phyloP scores from a whole-genome alignment of 176 grass and related monocot species.

The Oryza nivara region DNA sequence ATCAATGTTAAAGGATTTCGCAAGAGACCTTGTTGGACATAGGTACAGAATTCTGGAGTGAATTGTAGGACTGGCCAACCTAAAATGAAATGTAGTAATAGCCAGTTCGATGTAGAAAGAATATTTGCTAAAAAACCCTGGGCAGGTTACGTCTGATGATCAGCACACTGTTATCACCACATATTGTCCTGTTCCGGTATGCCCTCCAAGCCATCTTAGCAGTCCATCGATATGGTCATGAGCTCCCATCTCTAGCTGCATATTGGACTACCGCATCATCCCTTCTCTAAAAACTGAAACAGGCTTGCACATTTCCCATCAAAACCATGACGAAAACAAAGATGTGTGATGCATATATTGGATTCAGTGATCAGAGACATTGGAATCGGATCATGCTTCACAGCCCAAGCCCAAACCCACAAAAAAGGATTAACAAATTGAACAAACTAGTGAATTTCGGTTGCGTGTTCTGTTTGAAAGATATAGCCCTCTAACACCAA shows the following conservation, averaged over 20 bases:
- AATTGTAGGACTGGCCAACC: constrained; percentile 18
- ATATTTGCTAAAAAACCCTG: constrained; percentile 37
- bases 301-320: constrained; percentile 42
- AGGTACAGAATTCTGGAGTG: neutral
- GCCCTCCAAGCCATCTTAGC: constrained; percentile 52
- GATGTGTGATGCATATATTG: constrained; percentile 51
- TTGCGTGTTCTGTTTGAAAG: neutral
- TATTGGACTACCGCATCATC: constrained; percentile 34
- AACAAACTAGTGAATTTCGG: neutral
- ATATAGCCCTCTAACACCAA: neutral
- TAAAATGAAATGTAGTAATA: neutral
- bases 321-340: constrained; percentile 47
- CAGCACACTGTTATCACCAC: constrained; percentile 44
- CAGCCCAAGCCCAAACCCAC: neutral
- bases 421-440: neutral
- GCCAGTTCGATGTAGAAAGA: constrained; percentile 1
- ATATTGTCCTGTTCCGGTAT: constrained; percentile 36
- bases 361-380: constrained; percentile 22
- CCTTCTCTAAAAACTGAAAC: constrained; percentile 55
- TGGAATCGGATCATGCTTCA: neutral
- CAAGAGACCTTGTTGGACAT: neutral
- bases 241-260: constrained; percentile 52
- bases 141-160: constrained; percentile 14
- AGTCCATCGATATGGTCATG: constrained; percentile 23
- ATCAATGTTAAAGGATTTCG: constrained; percentile 28